A percentile compares a stretch with the other conserved stretches of the same genome.
phyloP scores from a whole-genome alignment of 2,329 filamentous ascomycete species.

The Drechslera avenae region DNA sequence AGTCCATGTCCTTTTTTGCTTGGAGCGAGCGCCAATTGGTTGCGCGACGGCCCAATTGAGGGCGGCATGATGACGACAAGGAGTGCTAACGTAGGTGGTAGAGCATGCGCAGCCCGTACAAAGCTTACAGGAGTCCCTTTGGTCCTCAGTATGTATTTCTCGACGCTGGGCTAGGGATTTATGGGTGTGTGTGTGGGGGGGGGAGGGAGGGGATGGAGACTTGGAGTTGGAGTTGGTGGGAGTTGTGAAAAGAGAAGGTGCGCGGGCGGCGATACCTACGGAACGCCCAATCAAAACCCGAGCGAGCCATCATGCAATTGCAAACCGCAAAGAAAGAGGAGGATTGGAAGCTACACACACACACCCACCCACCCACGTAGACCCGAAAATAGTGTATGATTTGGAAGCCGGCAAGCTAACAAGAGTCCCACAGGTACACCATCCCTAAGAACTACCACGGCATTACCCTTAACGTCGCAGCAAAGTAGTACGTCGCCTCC shows the following conservation, averaged over 20 bases:
- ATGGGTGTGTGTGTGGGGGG: not conserved
- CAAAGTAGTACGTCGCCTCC: slow-evolving; percentile 53
- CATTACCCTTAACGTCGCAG: slow-evolving; percentile 50
- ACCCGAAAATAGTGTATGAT: not conserved
- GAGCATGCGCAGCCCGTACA: slow-evolving; percentile 48
- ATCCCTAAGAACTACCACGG: slow-evolving; percentile 56
- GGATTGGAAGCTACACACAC: not conserved
- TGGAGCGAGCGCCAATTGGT: not conserved
- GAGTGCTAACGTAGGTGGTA: slow-evolving; percentile 26
- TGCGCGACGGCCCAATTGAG: not conserved
- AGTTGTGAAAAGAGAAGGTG: slow-evolving; percentile 2
- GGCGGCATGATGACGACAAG: slow-evolving; percentile 5
- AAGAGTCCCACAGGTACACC: slow-evolving; percentile 54
- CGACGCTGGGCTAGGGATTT: slow-evolving; percentile 2
- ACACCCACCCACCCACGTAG: too few relatives aligned
- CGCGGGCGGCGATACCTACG: not conserved
- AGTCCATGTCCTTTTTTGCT: slow-evolving; percentile 6
- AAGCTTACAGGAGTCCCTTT: slow-evolving; percentile 62
- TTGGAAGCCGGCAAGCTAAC: slow-evolving; percentile 21
- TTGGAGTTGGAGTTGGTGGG: not conserved
- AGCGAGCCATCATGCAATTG: not conserved
- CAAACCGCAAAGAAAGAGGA: not conserved
- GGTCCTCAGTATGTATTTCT: slow-evolving; percentile 60
- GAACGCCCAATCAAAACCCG: not conserved
- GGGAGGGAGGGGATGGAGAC: not conserved